A percentile compares a stretch with the other conserved stretches of the same genome.
Evolutionary conservation across 768 basidiomycete species (phyloP).

Genomic region (Dacryopinax primogenitus): DNA sequence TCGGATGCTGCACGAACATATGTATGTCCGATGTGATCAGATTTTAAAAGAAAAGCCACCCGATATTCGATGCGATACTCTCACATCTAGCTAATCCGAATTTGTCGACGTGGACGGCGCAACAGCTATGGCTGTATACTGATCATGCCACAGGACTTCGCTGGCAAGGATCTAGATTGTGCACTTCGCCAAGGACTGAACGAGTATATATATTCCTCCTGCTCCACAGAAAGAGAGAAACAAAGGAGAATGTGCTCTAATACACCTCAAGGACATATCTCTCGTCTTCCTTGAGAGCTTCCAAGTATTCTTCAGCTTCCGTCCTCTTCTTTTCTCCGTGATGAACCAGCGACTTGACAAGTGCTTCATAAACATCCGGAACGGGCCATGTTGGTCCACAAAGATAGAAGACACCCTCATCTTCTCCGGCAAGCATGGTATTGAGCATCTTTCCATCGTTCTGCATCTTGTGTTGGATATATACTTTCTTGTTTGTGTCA

Average conservation of each 20-base stretch:
- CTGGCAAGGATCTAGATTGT: no score
- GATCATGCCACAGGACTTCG: no score
- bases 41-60: no score
- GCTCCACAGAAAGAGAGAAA: neutral
- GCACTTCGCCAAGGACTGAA: neutral
- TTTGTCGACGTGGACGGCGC: no score
- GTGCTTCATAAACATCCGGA: slow-evolving; percentile 88
- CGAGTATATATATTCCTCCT: neutral
- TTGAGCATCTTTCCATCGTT: slow-evolving; percentile 72
- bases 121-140: no score
- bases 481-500: slow-evolving; percentile 83
- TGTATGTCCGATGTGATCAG: no score
- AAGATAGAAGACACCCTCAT: slow-evolving; percentile 79
- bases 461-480: slow-evolving; percentile 97
- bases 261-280: slow-evolving; percentile 90
- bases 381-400: slow-evolving; percentile 99
- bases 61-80: no score
- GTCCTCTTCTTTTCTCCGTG: slow-evolving; percentile 51
- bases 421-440: slow-evolving; percentile 50
- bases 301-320: slow-evolving; percentile 67
- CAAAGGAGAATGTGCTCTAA: slow-evolving; percentile 14
- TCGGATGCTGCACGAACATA: no score
- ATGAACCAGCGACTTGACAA: slow-evolving; percentile 66
- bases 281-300: slow-evolving; percentile 88
- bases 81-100: no score